Base-by-base conservation (phyloP, 768 basidiomycete species). In the Atractiella rhizophila region DNA sequence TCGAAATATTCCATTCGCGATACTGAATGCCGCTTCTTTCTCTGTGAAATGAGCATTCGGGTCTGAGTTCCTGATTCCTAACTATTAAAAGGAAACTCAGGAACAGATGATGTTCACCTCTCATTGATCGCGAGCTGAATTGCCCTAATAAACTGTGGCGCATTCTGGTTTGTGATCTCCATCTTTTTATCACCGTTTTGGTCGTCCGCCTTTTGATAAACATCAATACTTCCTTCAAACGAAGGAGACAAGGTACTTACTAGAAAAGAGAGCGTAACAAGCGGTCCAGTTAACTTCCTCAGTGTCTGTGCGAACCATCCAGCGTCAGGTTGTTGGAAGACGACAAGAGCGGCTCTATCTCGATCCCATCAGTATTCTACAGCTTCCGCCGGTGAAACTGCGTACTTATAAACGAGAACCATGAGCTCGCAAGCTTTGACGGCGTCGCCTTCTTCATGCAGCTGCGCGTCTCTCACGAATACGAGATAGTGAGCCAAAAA, bases 1-100 rank as follows among this genome's bases (percentile, higher is more conserved):
- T 15, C 38, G 44, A 30, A 54, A 51, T 3, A 50, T 49, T 16
- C 27, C 18, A 41, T 54, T 54, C 18, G 53, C 51, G 36, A 54
- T 40, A 43, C 48, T 48, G 39, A 48, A 48, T 39, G 52, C 35
- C 4, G 53, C 53, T 29, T 48, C 44, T 20, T 41, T 42, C 18
- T 52, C n/a, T n/a, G n/a, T n/a, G n/a, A n/a, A n/a, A n/a, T n/a
- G n/a, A n/a, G n/a, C n/a, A n/a, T n/a, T n/a, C n/a, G n/a, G n/a
- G n/a, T n/a, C n/a, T n/a, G n/a, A n/a, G n/a, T n/a, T n/a, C n/a
- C n/a, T n/a, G n/a, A n/a, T n/a, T n/a, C n/a, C n/a, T n/a, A n/a
- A n/a, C n/a, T n/a, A n/a, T n/a, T 52, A 18, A 32, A 40, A 1
- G 51, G 47, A 1, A 43, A 43, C 1, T 36, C 37, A 25, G 40